A percentile compares a stretch with the other conserved stretches of the same genome.
Evolutionary conservation across 345 rosid species (phyloP).

Genomic region (Cardiospermum halicacabum): DNA sequence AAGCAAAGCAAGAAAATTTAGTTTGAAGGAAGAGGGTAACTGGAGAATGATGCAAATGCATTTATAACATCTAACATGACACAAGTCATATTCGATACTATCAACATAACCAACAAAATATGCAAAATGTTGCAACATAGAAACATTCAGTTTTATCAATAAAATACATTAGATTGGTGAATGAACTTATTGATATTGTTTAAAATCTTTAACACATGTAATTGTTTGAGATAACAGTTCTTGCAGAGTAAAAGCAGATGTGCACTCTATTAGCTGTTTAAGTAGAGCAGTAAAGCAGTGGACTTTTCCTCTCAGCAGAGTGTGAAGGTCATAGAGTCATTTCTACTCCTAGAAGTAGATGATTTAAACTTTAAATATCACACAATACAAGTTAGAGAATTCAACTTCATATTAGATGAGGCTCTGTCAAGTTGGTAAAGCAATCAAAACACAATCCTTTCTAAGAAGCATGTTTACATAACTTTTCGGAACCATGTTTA

Average conservation of each 20-base stretch:
- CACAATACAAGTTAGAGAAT: neutral
- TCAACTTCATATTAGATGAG: neutral
- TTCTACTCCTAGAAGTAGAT: too few species aligned
- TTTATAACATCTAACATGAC: conserved; percentile 11
- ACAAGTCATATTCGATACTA: too few species aligned
- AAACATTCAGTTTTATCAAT: neutral
- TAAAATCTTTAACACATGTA: neutral
- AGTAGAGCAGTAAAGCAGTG: neutral
- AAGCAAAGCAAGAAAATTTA: neutral
- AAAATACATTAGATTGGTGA: neutral
- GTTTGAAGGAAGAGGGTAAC: conserved; percentile 6
- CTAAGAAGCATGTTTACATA: too few species aligned
- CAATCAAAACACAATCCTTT: neutral
- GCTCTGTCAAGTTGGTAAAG: neutral
- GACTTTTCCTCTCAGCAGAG: neutral
- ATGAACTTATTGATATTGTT: neutral
- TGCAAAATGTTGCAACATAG: neutral
- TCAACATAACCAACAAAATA: too few species aligned
- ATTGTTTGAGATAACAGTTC: neutral
- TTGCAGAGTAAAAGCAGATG: neutral
- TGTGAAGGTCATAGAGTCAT: neutral
- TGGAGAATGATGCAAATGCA: neutral
- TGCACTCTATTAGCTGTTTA: neutral
- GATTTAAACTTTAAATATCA: too few species aligned
- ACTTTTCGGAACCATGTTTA: too few species aligned